Conservation (phyloP, 805 yeast genomes). For the Kodamaea nitidulidarum region DNA sequence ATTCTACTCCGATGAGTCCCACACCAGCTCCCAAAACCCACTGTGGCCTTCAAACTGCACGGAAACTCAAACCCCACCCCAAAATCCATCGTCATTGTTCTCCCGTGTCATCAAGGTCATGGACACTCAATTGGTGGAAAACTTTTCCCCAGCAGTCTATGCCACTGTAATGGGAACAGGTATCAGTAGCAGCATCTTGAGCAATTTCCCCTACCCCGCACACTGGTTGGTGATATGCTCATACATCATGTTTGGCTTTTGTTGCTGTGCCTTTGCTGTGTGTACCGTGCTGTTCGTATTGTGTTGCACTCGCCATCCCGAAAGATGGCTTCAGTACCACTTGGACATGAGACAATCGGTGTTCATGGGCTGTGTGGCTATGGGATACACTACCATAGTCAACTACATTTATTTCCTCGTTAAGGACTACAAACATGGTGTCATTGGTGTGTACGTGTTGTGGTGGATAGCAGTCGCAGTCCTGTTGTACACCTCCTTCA, state of each 20-base stretch:
- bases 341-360: slow-evolving; percentile 36
- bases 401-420: slow-evolving; percentile 50
- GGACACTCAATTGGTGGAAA: slow-evolving; percentile 15
- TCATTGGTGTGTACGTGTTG: slow-evolving; percentile 50
- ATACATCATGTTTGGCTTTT: slow-evolving; percentile 55
- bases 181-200: slow-evolving; percentile 58
- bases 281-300: slow-evolving; percentile 40
- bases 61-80: neutral
- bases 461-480: slow-evolving; percentile 70
- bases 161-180: slow-evolving; percentile 86
- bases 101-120: neutral
- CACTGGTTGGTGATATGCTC: slow-evolving; percentile 58
- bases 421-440: slow-evolving; percentile 34
- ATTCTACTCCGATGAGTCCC: too few species aligned
- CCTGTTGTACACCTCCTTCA: slow-evolving; percentile 59
- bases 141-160: slow-evolving; percentile 54
- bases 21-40: slow-evolving; percentile 1
- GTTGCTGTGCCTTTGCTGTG: slow-evolving; percentile 30
- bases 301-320: slow-evolving; percentile 34
- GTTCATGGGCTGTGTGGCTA: slow-evolving; percentile 74
- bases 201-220: slow-evolving; percentile 61
- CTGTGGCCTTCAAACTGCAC: neutral
- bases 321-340: slow-evolving; percentile 12
- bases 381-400: slow-evolving; percentile 71
- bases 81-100: neutral